These are phyloP conservation scores for Aspergillus sp. DNA, from an alignment of 2,329 filamentous ascomycete genomes.

Conservation along the genomic window DNA sequence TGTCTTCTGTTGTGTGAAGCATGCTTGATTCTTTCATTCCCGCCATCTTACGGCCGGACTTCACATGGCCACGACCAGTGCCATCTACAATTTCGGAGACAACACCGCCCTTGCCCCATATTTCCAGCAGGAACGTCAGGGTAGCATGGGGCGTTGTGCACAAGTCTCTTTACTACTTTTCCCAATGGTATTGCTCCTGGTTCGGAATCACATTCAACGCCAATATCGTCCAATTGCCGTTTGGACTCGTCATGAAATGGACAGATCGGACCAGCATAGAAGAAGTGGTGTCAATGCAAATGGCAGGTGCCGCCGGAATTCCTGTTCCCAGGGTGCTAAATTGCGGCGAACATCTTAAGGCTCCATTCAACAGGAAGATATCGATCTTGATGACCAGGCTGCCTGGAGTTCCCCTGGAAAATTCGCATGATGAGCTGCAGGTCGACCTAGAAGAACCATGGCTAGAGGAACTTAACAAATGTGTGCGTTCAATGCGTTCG, in stretches of 20 bases:
- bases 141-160: slow-evolving; percentile 31
- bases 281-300: slow-evolving; percentile 35
- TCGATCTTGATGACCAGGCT: slow-evolving; percentile 45
- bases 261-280: slow-evolving; percentile 34
- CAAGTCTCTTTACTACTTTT: slow-evolving; percentile 26
- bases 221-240: slow-evolving; percentile 34
- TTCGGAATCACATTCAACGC: slow-evolving; percentile 21
- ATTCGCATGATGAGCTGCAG: slow-evolving; percentile 25
- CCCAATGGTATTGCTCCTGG: slow-evolving; percentile 30
- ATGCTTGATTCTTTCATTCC: slow-evolving; percentile 16
- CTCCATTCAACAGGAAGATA: slow-evolving; percentile 17
- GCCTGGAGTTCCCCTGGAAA: slow-evolving; percentile 30
- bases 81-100: slow-evolving; percentile 13
- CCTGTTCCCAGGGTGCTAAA: slow-evolving; percentile 33
- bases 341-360: slow-evolving; percentile 30
- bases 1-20: background rate
- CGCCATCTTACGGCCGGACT: slow-evolving; percentile 22
- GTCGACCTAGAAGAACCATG: slow-evolving; percentile 29
- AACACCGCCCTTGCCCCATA: slow-evolving; percentile 22
- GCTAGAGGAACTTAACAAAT: slow-evolving; percentile 34
- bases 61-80: slow-evolving; percentile 24
- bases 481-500: slow-evolving; percentile 32
- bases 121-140: slow-evolving; percentile 15
- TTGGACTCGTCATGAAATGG: slow-evolving; percentile 41
- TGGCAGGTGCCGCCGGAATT: slow-evolving; percentile 33